phyloP scores from a whole-genome alignment of 148 eudicot genomes.

The Gaultheria prostrata region DNA sequence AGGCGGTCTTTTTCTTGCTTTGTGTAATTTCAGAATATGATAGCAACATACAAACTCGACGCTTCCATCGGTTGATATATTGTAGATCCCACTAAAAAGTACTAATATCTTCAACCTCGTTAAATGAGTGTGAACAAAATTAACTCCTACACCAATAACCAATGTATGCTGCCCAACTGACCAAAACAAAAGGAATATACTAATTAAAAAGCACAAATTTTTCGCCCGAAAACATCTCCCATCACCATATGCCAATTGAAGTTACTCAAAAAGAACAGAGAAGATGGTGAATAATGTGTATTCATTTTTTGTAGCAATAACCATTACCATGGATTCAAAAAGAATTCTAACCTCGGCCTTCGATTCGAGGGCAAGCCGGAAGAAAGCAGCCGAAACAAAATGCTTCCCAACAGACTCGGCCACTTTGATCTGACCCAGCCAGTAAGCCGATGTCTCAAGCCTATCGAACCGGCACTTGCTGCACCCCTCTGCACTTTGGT shows the following conservation, averaged over 20 bases:
- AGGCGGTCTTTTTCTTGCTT: no score
- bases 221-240: no score
- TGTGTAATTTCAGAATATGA: no score
- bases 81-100: no score
- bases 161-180: no score
- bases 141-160: not conserved
- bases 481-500: constrained; percentile 37
- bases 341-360: constrained; percentile 44
- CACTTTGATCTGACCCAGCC: constrained; percentile 47
- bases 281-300: no score
- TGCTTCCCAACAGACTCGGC: constrained; percentile 48
- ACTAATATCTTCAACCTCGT: no score
- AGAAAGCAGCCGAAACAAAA: constrained; percentile 41
- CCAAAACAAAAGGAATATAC: not conserved
- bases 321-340: not conserved
- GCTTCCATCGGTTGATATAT: no score
- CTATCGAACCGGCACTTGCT: constrained; percentile 50
- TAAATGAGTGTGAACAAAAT: no score
- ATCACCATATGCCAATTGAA: no score
- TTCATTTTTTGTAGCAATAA: not conserved
- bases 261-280: no score
- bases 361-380: constrained; percentile 38
- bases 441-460: constrained; percentile 46
- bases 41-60: no score
- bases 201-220: not conserved